Percentiles rank a stretch among this genome's conserved stretches.
Evolutionary conservation across 371 early-diverging fungal genomes (phyloP).

Genomic region (Syncephalastrum monosporum): DNA sequence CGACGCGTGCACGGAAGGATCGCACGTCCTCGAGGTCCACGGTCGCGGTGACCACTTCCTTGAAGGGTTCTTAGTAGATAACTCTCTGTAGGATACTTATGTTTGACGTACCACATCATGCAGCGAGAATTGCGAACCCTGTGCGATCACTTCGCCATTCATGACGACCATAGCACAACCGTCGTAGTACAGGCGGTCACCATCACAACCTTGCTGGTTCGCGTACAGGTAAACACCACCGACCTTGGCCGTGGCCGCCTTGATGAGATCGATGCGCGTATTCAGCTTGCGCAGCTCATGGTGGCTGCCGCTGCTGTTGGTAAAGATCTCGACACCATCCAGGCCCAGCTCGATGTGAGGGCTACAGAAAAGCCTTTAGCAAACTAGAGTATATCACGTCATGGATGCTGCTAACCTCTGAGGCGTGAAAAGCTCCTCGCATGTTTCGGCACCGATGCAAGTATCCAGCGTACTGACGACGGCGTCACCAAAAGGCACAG

Average conservation of each 20-base stretch:
- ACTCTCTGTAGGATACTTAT: neutral
- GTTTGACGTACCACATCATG: conserved; percentile 74
- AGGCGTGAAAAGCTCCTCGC: conserved; percentile 97
- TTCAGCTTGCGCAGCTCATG: conserved; percentile 90
- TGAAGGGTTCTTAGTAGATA: neutral
- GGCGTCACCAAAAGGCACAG: conserved; percentile 85
- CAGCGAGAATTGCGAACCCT: conserved; percentile 92
- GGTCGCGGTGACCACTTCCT: conserved; percentile 91
- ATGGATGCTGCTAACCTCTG: conserved; percentile 50
- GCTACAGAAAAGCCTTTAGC: conserved; percentile 38
- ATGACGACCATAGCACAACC: conserved; percentile 89
- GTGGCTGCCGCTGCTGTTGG: conserved; percentile 92
- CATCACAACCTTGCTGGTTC: conserved; percentile 98
- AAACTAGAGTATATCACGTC: neutral
- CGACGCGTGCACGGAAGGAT: conserved; percentile 68
- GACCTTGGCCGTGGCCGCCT: conserved; percentile 86
- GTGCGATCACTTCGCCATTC: conserved; percentile 90
- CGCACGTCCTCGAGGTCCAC: conserved; percentile 91
- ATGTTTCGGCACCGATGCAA: conserved; percentile 92
- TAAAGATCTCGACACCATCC: conserved; percentile 95
- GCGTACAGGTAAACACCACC: conserved; percentile 96
- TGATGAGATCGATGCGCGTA: conserved; percentile 83
- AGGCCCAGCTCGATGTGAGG: conserved; percentile 92
- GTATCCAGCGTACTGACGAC: conserved; percentile 80
- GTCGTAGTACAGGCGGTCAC: conserved; percentile 98